Base-by-base conservation (phyloP, 371 early-diverging fungal species). In the Apophysomyces variabilis region DNA sequence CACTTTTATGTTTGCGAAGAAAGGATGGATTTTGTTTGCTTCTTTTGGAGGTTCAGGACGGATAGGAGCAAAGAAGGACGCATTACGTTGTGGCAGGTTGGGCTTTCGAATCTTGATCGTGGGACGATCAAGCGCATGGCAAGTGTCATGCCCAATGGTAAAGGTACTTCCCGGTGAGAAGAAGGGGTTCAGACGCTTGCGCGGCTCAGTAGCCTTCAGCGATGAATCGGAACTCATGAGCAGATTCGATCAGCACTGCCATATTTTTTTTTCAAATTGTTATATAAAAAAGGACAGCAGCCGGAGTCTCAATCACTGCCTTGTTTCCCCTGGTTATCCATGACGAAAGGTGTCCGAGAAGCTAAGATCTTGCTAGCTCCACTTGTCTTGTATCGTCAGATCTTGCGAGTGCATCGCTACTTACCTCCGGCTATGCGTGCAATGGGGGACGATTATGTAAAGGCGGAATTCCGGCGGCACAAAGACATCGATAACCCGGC, bases 391-490 rank as follows among this genome's bases (percentile, higher is more conserved):
- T 89, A 88, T 64, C 81, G 85, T 36, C 80, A 83, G 60, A 87
- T 89, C 69, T 74, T 89, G 16, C 79, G 88, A 7, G 73, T 75
- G 5, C 90, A 89, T 66, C 82, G 87, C 5, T 74, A 70, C 57
- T 62, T 89, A 21, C 90, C 90, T 16, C 70, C 82, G 14, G 81
- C 85, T 37, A 79, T 87, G 76, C 86, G 90, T 1, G 71, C 80
- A 45, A 70, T 89, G 44, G 90, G 90, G 1, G 88, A 89, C 62
- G 85, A 86, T 43, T 89, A 89, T 65, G 90, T 89, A 61, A 87
- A 87, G 70, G 74, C 87, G 3, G 90, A 89, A 68, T 89, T 89
- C 64, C 78, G 77, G 58, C 75, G 87, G 61, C 90, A 89, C 73
- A 85, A 86, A 62, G 70, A 78, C 44, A 78, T 87, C 44, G 84